These are phyloP conservation scores for Tolypocladium tundrense DNA, from an alignment of 2,329 filamentous ascomycete genomes.

Conservation along the genomic window DNA sequence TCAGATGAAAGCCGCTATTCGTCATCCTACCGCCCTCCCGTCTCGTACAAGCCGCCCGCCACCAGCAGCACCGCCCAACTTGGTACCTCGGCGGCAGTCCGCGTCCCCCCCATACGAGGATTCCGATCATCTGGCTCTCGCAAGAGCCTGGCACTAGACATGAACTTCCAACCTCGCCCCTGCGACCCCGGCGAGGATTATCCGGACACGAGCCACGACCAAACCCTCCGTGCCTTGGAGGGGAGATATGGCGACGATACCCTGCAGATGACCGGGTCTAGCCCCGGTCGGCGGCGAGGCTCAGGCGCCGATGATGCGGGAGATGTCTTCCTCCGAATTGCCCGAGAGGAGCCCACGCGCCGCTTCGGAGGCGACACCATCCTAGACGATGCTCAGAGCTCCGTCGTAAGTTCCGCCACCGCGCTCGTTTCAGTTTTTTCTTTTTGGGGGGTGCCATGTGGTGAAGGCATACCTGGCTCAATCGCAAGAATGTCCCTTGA, in stretches of 20 bases:
- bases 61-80: conserved; percentile 19
- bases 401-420: conserved; percentile 33
- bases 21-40: conserved; percentile 31
- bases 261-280: conserved; percentile 28
- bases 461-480: background rate
- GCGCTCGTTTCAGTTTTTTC: background rate
- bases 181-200: conserved; percentile 34
- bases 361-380: conserved; percentile 24
- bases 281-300: conserved; percentile 24
- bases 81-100: conserved; percentile 21
- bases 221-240: conserved; percentile 41
- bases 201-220: conserved; percentile 35
- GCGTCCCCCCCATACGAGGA: conserved; percentile 43
- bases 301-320: conserved; percentile 41
- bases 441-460: background rate
- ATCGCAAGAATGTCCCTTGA: background rate
- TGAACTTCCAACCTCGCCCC: conserved; percentile 34
- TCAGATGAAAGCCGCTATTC: conserved; percentile 36
- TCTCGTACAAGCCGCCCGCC: conserved; percentile 37
- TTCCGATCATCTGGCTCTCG: conserved; percentile 49
- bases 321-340: conserved; percentile 50
- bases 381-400: conserved; percentile 23
- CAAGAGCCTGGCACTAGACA: conserved; percentile 42
- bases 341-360: conserved; percentile 38
- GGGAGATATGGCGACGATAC: conserved; percentile 20